Evolutionary conservation across 108 stramenopile genomes (phyloP).

Genomic region (Ochromonas danica): DNA sequence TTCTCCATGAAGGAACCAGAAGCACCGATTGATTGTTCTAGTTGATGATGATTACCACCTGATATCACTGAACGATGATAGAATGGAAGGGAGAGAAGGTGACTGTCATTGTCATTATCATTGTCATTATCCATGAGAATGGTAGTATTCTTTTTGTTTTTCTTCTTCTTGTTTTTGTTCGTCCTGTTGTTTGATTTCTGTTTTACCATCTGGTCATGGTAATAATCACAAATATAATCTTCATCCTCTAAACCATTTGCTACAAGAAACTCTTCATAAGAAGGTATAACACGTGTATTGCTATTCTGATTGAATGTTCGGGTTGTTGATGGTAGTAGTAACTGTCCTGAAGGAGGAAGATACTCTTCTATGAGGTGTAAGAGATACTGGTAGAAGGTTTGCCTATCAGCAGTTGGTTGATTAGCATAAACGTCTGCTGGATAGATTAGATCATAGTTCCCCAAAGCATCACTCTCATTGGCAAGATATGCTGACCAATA

Average conservation of each 20-base stretch:
- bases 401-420: background rate
- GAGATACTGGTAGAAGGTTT: background rate
- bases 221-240: no score
- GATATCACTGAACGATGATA: no score
- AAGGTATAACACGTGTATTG: no score
- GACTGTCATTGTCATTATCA: background rate
- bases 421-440: background rate
- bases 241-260: no score
- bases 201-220: no score
- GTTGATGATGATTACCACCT: no score
- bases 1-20: no score
- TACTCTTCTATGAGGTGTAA: background rate
- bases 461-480: background rate
- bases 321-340: background rate
- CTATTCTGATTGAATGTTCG: no score
- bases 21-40: no score
- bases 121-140: background rate
- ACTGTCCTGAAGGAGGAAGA: background rate
- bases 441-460: background rate
- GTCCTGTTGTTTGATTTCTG: background rate
- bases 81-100: no score
- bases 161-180: background rate
- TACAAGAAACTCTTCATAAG: no score
- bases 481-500: background rate
- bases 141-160: background rate